Evolutionary conservation across 1,139 yeast genomes (phyloP), one percentile per base, ranked within the genome.

Genomic region (Geotrichum armillariae): DNA sequence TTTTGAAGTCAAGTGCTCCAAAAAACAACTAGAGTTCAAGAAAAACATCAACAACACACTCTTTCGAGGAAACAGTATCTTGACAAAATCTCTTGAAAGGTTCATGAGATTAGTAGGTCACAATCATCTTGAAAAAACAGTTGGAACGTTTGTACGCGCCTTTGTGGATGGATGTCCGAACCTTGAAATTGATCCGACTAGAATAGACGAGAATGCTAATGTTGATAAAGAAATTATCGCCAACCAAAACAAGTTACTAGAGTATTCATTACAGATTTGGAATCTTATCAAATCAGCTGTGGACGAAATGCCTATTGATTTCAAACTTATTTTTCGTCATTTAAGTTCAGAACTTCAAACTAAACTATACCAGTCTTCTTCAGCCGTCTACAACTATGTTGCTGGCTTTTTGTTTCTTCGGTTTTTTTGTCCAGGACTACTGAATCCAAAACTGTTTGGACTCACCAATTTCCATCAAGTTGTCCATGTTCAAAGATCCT

Each of bases 391-490:
- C 14, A 65, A 90, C 61, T 85, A 95, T 51, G 71, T 91, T 32
- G 80, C 94, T 23, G 91, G 96, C 1, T 86, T 93, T 61, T 71
- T 93, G 20, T 93, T 93, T 65, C 70, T 93, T 55, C 72, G 98
- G 55, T 90, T 88, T 64, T 82, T 89, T 59, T 91, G 96, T 62
- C 98, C 98, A 0, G 96, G 96, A 0, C 79, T 93, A 38, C 71
- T 93, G 60, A 90, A 89, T 61, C 98, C 98, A 0, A 89, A 89
- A 61, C 68, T 89, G 42, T 90, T 89, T 64, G 82, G 83, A 56
- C 72, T 93, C 46, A 79, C 89, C 1, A 77, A 79, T 52, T 75
- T 78, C 43, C 93, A 86, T 60, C 89, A 89, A 53, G 75, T 82
- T 9, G 88, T 89, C 1, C 73, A 74, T 20, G 75, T 83, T 1